Evolutionary conservation across 2,329 filamentous ascomycete genomes (phyloP).

Genomic region (Nemania sp.): DNA sequence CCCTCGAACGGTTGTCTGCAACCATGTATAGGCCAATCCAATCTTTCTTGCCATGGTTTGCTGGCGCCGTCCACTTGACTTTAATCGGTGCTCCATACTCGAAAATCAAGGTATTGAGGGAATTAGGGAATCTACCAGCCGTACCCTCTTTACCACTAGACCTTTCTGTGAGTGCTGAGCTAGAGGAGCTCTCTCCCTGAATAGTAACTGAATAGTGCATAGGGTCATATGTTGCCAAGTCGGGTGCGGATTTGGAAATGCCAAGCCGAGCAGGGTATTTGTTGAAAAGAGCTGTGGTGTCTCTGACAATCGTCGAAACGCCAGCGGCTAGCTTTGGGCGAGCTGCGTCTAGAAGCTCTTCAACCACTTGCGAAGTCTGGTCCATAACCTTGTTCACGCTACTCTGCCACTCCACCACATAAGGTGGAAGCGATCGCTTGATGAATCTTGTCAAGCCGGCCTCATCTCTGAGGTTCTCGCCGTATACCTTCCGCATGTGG

Average conservation of each 20-base stretch:
- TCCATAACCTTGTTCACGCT: constrained; percentile 89
- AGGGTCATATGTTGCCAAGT: constrained; percentile 82
- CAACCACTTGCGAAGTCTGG: constrained; percentile 87
- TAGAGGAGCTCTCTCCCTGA: constrained; percentile 70
- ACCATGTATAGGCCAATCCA: constrained; percentile 98
- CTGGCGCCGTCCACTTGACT: constrained; percentile 90
- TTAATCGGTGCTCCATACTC: constrained; percentile 92
- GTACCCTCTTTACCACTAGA: constrained; percentile 80
- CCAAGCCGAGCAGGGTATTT: constrained; percentile 88
- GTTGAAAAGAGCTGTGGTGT: constrained; percentile 89
- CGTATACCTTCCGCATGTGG: constrained; percentile 98
- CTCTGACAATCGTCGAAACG: constrained; percentile 86
- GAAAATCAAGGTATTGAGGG: constrained; percentile 80
- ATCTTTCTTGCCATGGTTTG: constrained; percentile 88
- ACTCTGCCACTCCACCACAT: constrained; percentile 84
- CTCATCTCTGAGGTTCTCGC: constrained; percentile 82
- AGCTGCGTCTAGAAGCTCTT: constrained; percentile 88
- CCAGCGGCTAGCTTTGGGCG: constrained; percentile 87
- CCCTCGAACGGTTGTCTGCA: constrained; percentile 88
- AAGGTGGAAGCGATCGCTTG: constrained; percentile 84
- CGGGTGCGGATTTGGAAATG: constrained; percentile 81
- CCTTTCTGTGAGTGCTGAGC: constrained; percentile 66
- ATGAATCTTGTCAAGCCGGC: constrained; percentile 94
- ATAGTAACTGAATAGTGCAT: constrained; percentile 84
- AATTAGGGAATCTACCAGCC: constrained; percentile 73